phyloP scores from a whole-genome alignment of 2,329 filamentous ascomycete genomes.

The Phaeosphaeriaceae sp. region DNA sequence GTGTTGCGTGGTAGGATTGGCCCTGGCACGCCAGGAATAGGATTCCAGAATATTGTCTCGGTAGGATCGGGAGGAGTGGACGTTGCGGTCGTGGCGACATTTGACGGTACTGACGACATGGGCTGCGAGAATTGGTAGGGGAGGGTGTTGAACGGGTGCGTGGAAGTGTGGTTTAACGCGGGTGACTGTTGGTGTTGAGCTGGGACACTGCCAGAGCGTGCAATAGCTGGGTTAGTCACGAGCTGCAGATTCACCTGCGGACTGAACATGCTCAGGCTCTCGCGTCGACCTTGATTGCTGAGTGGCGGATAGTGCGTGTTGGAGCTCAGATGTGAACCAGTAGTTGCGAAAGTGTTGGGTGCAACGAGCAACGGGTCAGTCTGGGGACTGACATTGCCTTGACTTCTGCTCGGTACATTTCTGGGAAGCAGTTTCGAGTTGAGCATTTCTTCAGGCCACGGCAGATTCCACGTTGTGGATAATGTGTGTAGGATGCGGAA shows the following conservation, averaged over 20 bases:
- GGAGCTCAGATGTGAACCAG: conserved; percentile 14
- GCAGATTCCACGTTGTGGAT: conserved; percentile 53
- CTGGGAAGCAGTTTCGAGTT: conserved; percentile 33
- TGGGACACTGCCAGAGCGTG: conserved; percentile 22
- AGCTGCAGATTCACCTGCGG: conserved; percentile 19
- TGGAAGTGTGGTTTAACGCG: conserved; percentile 13
- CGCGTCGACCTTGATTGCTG: conserved; percentile 20
- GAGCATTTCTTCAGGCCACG: conserved; percentile 49
- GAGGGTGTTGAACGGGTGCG: conserved; percentile 17
- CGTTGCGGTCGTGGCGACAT: conserved; percentile 17
- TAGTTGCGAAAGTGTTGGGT: conserved; percentile 18
- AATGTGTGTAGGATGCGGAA: conserved; percentile 53
- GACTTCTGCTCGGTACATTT: conserved; percentile 12
- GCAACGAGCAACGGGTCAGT: conserved; percentile 24
- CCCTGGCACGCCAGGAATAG: conserved; percentile 49
- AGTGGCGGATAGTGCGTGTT: conserved; percentile 6
- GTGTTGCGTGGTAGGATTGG: conserved; percentile 42
- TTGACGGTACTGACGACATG: conserved; percentile 16
- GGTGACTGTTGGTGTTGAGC: conserved; percentile 24
- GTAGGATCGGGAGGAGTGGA: conserved; percentile 17
- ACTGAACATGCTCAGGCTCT: conserved; percentile 43
- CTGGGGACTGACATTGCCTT: conserved; percentile 26
- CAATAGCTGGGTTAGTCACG: conserved; percentile 20
- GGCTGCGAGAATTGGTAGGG: conserved; percentile 22
- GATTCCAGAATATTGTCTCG: conserved; percentile 46